Evolutionary conservation across 2,329 filamentous ascomycete genomes (phyloP).

Genomic region (Tolypocladium nubicola): DNA sequence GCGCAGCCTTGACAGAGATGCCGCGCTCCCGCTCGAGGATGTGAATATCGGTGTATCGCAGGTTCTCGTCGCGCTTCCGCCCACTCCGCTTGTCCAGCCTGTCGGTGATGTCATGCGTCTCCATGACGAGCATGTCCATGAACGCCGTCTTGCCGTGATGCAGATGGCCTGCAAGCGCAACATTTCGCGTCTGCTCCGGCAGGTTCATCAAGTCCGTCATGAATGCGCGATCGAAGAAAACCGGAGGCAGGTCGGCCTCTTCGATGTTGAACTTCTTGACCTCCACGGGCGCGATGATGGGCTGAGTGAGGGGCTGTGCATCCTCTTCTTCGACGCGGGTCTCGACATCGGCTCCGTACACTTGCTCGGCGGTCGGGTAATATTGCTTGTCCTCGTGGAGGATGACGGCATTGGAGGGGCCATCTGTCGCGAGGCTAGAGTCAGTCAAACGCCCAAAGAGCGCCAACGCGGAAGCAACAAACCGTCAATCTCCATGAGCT

Average conservation of each 20-base stretch:
- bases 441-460: not conserved
- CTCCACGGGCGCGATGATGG: conserved; percentile 86
- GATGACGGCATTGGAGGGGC: conserved; percentile 91
- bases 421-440: conserved; percentile 37
- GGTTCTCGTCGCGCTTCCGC: conserved; percentile 73
- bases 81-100: conserved; percentile 73
- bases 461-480: conserved; percentile 11
- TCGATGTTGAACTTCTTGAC: conserved; percentile 95
- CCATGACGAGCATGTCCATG: conserved; percentile 94
- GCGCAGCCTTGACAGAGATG: conserved; percentile 82
- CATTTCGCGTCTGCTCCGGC: conserved; percentile 85
- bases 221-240: conserved; percentile 80
- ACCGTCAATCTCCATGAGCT: conserved; percentile 92
- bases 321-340: conserved; percentile 96
- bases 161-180: conserved; percentile 83
- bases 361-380: conserved; percentile 93
- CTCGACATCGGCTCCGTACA: conserved; percentile 91
- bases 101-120: conserved; percentile 81
- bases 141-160: conserved; percentile 98
- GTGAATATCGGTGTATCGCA: conserved; percentile 91
- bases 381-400: conserved; percentile 99
- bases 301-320: conserved; percentile 81
- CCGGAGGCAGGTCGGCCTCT: conserved; percentile 80
- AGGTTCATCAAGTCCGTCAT: conserved; percentile 96
- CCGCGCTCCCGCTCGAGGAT: conserved; percentile 81